phyloP scores from a whole-genome alignment of 1,284 basidiomycete species.

The Apiotrichum domesticum region DNA sequence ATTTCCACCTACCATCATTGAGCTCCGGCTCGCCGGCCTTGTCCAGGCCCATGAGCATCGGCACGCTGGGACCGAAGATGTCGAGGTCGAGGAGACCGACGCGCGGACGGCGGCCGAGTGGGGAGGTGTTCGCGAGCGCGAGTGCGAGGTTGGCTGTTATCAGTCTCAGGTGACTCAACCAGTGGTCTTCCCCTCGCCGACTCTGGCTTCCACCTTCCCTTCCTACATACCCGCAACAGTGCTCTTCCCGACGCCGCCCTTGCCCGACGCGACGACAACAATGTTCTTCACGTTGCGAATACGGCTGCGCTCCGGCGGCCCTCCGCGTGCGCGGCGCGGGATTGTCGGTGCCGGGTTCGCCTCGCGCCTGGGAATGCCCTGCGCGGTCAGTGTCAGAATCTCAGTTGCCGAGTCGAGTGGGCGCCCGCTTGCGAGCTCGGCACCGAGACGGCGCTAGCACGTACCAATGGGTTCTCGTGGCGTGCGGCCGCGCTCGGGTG shows the following conservation, averaged over 20 bases:
- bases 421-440: background rate
- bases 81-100: conserved; percentile 91
- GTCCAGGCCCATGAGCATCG: conserved; percentile 88
- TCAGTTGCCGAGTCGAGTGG: background rate
- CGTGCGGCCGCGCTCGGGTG: background rate
- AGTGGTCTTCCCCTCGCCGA: too few species aligned
- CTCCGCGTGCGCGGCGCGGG: conserved; percentile 38
- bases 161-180: background rate
- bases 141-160: conserved; percentile 68
- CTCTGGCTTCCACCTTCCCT: background rate
- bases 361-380: conserved; percentile 43
- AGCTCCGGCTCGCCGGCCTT: conserved; percentile 71
- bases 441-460: background rate
- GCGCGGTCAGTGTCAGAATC: background rate
- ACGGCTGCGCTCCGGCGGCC: conserved; percentile 48
- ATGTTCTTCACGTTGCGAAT: conserved; percentile 56
- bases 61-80: conserved; percentile 93
- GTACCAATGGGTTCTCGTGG: conserved; percentile 30
- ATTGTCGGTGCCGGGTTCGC: conserved; percentile 43
- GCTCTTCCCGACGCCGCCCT: conserved; percentile 96
- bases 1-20: conserved; percentile 56
- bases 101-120: conserved; percentile 45
- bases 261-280: conserved; percentile 84
- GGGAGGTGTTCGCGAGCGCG: conserved; percentile 44
- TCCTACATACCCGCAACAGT: conserved; percentile 68